Evolutionary conservation across 73 alveolate species (phyloP), one percentile per base, ranked within the genome.

Genomic region (Tetrahymena malaccensis): DNA sequence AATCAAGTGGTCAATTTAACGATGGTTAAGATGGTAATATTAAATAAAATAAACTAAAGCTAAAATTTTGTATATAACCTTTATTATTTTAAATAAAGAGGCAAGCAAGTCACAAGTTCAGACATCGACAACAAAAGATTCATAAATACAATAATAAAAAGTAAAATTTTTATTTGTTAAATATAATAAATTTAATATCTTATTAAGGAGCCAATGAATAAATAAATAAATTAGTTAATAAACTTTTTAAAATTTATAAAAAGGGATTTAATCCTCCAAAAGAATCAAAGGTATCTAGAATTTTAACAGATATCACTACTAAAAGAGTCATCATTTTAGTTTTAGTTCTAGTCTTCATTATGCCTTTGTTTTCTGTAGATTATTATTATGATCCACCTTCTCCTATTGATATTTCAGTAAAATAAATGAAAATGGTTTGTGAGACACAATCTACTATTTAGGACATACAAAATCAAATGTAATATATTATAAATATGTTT

Each of bases 211-310:
- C 43, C 10, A 35, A 10, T 84, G 83, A 50, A 19, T 21, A 15
- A 50, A 15, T 50, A 50, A 44, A 89, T 8, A 40, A 40, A 40
- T 40, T 6, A 40, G 44, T 40, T 6, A 94, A 83, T 40, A 84
- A 17, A n/a, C 17, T 44, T 13, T 35, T 38, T n/a, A 44, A 70
- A 27, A 93, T 6, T 40, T 40, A 6, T 40, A 4, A 43, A 8
- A 94, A 96, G 84, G 25, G 33, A 38, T 95, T 85, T 43, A 93
- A 94, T 31, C 56, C 94, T 21, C 96, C 97, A 21, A 38, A 93
- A 97, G 98, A 97, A 85, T 96, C 98, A 22, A 94, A 94, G 50
- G 98, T 97, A 9, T 94, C 98, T 37, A 96, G 94, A 84, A 93
- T 56, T 31, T 43, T 97, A 27, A 94, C 98, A n/a, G 98, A 97